Conservation (phyloP, 2,329 filamentous ascomycete species). For the Tetracladium maxilliforme region DNA sequence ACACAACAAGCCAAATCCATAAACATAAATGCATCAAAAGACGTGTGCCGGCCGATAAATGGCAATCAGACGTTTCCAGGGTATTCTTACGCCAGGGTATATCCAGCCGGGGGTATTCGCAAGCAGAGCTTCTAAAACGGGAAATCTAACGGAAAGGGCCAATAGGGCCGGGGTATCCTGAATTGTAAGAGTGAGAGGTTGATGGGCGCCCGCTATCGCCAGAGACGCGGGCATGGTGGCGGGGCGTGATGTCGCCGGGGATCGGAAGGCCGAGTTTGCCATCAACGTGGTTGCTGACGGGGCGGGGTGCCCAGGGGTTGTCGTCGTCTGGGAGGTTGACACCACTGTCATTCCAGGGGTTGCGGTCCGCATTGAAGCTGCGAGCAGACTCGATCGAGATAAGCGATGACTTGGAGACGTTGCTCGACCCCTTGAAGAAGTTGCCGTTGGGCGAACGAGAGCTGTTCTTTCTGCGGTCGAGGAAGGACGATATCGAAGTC, state of each 20-base stretch:
- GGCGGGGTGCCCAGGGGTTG: slow-evolving; percentile 42
- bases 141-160: slow-evolving; percentile 75
- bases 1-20: no score
- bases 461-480: slow-evolving; percentile 89
- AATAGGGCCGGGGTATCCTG: slow-evolving; percentile 89
- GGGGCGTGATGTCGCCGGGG: slow-evolving; percentile 70
- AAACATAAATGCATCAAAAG: no score
- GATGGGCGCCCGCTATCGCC: slow-evolving; percentile 85
- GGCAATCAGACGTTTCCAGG: no score
- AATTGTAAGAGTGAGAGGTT: slow-evolving; percentile 88
- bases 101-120: slow-evolving; percentile 30
- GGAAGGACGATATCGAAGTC: slow-evolving; percentile 88
- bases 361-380: slow-evolving; percentile 79
- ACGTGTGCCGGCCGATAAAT: no score
- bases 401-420: slow-evolving; percentile 86
- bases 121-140: slow-evolving; percentile 6
- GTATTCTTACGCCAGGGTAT: slow-evolving; percentile 51
- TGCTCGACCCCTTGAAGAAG: slow-evolving; percentile 85
- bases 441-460: slow-evolving; percentile 67
- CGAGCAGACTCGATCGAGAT: slow-evolving; percentile 92
- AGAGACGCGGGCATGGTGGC: slow-evolving; percentile 70
- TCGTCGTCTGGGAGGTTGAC: slow-evolving; percentile 90
- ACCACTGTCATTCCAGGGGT: slow-evolving; percentile 96
- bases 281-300: slow-evolving; percentile 52
- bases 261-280: slow-evolving; percentile 47